Evolutionary conservation across 352 stramenopile species (phyloP), one percentile per base, ranked within the genome.

Genomic region (Phytophthora litchii): DNA sequence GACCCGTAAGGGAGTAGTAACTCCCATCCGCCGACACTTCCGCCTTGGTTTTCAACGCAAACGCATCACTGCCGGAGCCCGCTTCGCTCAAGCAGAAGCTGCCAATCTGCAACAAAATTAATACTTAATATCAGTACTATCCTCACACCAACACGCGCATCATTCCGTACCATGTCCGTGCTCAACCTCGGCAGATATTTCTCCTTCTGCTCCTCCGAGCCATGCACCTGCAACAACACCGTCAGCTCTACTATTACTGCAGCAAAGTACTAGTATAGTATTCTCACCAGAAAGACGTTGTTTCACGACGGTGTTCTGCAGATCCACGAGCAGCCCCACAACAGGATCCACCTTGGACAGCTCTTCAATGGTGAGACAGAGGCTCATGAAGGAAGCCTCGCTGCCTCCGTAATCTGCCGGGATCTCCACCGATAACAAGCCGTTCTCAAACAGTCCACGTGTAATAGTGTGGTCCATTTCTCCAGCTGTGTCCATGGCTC

Each of bases 351-450:
- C 87, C 57, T 96, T 92, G 7, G 93, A 97, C 17, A 99, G 74
- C 81, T 99, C 96, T 75, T 99, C 96, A 31, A 99, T 97, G 10
- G 94, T 97, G 37, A 99, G 80, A 54, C 91, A 97, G 17, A 97
- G 79, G 21, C 83, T 94, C 70, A 98, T 98, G 70, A 99, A 99
- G 13, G 83, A 97, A 20, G 97, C 86, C 34, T 95, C 96, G 21
- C 76, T 93, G 31, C 97, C 97, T 38, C 89, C 90, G 60, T 92
- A 97, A 23, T 97, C 80, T 43, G 89, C 86, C 11, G 93, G 93
- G 54, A 98, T 98, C 78, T 99, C 94, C 61, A 99, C 91, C 14
- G 94, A 96, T 80, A 99, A 92, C 55, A 99, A 85, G 12, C 87
- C 87, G 46, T 96, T 89, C 42, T 98, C 85, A 71, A 99, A 99